These are phyloP conservation scores for Helicocarpus griseus DNA, from an alignment of 2,329 filamentous ascomycete genomes.

Conservation along the genomic window DNA sequence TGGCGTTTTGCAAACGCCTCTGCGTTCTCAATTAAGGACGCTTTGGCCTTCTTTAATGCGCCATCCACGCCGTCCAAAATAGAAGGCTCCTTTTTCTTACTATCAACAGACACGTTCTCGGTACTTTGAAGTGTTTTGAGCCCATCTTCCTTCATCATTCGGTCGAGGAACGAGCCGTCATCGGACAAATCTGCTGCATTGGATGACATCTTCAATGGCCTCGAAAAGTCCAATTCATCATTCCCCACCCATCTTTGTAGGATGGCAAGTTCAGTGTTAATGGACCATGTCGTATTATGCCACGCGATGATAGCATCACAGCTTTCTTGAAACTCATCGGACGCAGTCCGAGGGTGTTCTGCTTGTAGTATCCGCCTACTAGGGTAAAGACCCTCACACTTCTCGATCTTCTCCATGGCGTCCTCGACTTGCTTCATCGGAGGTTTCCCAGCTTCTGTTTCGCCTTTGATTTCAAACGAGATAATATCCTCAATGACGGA, in stretches of 20 bases:
- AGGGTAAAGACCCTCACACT: slow-evolving; percentile 75
- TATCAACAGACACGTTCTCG: slow-evolving; percentile 20
- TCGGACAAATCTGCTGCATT: slow-evolving; percentile 67
- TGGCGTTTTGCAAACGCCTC: slow-evolving; percentile 78
- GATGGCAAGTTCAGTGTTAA: slow-evolving; percentile 87
- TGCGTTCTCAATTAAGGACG: slow-evolving; percentile 78
- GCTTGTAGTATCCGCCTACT: slow-evolving; percentile 64
- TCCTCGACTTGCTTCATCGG: slow-evolving; percentile 82
- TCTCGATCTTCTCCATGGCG: slow-evolving; percentile 82
- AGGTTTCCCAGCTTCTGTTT: slow-evolving; percentile 81
- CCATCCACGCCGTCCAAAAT: slow-evolving; percentile 75
- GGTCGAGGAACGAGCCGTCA: slow-evolving; percentile 87
- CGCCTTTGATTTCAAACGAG: slow-evolving; percentile 86
- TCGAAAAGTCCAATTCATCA: slow-evolving; percentile 81
- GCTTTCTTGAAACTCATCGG: slow-evolving; percentile 66
- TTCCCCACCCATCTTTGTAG: slow-evolving; percentile 96
- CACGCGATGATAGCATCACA: slow-evolving; percentile 86
- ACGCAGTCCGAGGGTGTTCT: slow-evolving; percentile 67
- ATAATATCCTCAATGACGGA: slow-evolving; percentile 77
- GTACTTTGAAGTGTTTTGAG: slow-evolving; percentile 84
- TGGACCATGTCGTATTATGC: slow-evolving; percentile 94
- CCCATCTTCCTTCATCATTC: slow-evolving; percentile 90
- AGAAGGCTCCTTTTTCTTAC: slow-evolving; percentile 49
- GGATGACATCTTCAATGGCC: slow-evolving; percentile 59
- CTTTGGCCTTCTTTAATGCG: slow-evolving; percentile 89